Evolutionary conservation across 2,329 filamentous ascomycete species (phyloP).

Genomic region (Mycocentrospora acerina): DNA sequence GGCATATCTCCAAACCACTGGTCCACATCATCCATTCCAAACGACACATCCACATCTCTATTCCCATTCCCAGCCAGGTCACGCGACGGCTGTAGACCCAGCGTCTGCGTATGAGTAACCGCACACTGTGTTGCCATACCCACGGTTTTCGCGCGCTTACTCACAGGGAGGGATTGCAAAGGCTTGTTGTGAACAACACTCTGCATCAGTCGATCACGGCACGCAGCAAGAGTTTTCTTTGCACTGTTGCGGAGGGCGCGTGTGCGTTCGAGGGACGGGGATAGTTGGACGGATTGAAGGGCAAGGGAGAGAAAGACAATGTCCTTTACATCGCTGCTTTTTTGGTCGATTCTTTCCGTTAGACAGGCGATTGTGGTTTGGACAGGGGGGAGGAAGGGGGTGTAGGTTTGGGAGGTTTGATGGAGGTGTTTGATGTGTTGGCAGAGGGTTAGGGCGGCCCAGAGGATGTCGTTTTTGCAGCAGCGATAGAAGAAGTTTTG

Average conservation of each 20-base stretch:
- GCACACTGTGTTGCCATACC: background rate
- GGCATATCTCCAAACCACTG: constrained; percentile 17
- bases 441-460: constrained; percentile 34
- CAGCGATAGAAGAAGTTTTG: constrained; percentile 31
- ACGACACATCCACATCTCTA: background rate
- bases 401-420: constrained; percentile 1
- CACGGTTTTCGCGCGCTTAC: constrained; percentile 5
- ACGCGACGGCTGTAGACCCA: constrained; percentile 3
- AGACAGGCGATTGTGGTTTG: constrained; percentile 15
- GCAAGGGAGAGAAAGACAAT: constrained; percentile 20
- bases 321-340: constrained; percentile 22
- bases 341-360: constrained; percentile 15
- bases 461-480: constrained; percentile 34
- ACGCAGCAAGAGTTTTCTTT: constrained; percentile 11
- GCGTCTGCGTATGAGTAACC: constrained; percentile 1
- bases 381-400: constrained; percentile 8
- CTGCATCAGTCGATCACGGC: constrained; percentile 14
- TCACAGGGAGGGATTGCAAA: constrained; percentile 1
- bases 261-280: constrained; percentile 1
- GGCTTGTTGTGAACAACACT: constrained; percentile 5
- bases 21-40: constrained; percentile 6
- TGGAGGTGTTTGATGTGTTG: constrained; percentile 25
- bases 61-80: constrained; percentile 2
- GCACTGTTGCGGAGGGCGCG: constrained; percentile 6
- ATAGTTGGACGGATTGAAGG: constrained; percentile 16